phyloP scores from a whole-genome alignment of 2,329 filamentous ascomycete genomes.

The Dothidotthia symphoricarpi region DNA sequence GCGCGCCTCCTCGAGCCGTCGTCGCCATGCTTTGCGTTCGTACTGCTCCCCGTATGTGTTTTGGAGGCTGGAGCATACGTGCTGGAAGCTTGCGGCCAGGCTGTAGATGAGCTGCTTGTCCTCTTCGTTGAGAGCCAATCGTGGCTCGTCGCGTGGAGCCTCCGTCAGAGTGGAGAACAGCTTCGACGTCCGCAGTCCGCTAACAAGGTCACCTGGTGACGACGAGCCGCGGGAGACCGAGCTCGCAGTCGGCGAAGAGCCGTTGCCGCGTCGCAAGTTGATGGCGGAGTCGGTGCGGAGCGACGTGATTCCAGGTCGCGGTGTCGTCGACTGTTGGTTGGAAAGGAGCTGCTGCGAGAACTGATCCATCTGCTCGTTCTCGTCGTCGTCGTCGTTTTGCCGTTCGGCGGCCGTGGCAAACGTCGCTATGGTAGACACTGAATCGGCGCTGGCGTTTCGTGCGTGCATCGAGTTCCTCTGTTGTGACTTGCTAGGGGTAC shows the following conservation, averaged over 20 bases:
- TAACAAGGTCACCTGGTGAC: slow-evolving; percentile 31
- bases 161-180: slow-evolving; percentile 46
- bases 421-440: slow-evolving; percentile 59
- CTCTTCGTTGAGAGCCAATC: slow-evolving; percentile 49
- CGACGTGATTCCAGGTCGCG: slow-evolving; percentile 17
- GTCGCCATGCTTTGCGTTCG: slow-evolving; percentile 64
- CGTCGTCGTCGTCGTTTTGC: slow-evolving; percentile 35
- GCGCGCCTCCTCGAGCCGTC: slow-evolving; percentile 72
- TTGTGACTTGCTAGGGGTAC: slow-evolving; percentile 18
- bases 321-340: slow-evolving; percentile 15
- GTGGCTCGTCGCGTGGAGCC: slow-evolving; percentile 32
- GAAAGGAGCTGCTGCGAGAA: slow-evolving; percentile 36
- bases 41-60: slow-evolving; percentile 48
- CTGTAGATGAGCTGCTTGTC: slow-evolving; percentile 55
- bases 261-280: slow-evolving; percentile 29
- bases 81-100: slow-evolving; percentile 54
- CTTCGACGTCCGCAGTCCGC: slow-evolving; percentile 40
- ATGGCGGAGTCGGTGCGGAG: slow-evolving; percentile 36
- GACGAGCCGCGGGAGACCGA: slow-evolving; percentile 29
- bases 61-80: slow-evolving; percentile 54
- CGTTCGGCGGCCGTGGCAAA: slow-evolving; percentile 65
- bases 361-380: slow-evolving; percentile 46
- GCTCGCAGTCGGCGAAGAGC: slow-evolving; percentile 29
- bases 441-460: slow-evolving; percentile 58
- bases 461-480: slow-evolving; percentile 42